Evolutionary conservation across 2,329 filamentous ascomycete genomes (phyloP).

Genomic region (Tolypocladium inflatum): DNA sequence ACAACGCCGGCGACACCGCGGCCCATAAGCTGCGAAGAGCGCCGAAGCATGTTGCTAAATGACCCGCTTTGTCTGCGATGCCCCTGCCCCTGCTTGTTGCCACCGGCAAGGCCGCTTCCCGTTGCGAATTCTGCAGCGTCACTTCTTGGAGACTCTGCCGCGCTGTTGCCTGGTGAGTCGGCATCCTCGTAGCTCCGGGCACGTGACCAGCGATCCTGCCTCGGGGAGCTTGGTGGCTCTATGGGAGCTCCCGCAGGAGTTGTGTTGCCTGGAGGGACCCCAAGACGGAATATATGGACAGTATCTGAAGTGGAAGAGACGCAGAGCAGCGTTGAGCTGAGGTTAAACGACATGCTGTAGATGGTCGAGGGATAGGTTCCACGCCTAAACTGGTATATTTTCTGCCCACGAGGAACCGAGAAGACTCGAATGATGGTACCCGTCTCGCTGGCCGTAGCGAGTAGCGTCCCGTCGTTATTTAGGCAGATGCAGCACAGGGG

Average conservation of each 20-base stretch:
- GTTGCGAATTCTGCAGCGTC: slow-evolving; percentile 31
- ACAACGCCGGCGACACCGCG: slow-evolving; percentile 82
- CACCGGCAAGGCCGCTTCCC: slow-evolving; percentile 14
- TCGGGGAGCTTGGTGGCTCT: slow-evolving; percentile 29
- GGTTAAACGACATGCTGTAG: slow-evolving; percentile 98
- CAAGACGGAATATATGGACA: slow-evolving; percentile 87
- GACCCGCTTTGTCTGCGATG: slow-evolving; percentile 57
- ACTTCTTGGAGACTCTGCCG: slow-evolving; percentile 43
- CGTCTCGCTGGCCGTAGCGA: slow-evolving; percentile 94
- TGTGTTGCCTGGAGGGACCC: slow-evolving; percentile 31
- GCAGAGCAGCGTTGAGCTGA: slow-evolving; percentile 83
- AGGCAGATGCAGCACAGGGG: slow-evolving; percentile 84
- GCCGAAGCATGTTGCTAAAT: slow-evolving; percentile 81
- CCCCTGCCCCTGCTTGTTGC: slow-evolving; percentile 14
- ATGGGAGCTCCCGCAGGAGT: slow-evolving; percentile 26
- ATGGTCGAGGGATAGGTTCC: slow-evolving; percentile 94
- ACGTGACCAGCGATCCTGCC: slow-evolving; percentile 42
- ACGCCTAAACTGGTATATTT: slow-evolving; percentile 90
- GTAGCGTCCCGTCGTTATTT: slow-evolving; percentile 82
- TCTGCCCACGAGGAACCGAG: slow-evolving; percentile 80
- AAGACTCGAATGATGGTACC: slow-evolving; percentile 97
- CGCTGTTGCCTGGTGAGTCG: slow-evolving; percentile 31
- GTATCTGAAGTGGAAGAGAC: slow-evolving; percentile 96
- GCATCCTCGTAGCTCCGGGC: slow-evolving; percentile 40
- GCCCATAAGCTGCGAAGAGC: slow-evolving; percentile 89